Evolutionary conservation across 164 flowering plant species (phyloP).

Genomic region (Aristolochia californica): DNA sequence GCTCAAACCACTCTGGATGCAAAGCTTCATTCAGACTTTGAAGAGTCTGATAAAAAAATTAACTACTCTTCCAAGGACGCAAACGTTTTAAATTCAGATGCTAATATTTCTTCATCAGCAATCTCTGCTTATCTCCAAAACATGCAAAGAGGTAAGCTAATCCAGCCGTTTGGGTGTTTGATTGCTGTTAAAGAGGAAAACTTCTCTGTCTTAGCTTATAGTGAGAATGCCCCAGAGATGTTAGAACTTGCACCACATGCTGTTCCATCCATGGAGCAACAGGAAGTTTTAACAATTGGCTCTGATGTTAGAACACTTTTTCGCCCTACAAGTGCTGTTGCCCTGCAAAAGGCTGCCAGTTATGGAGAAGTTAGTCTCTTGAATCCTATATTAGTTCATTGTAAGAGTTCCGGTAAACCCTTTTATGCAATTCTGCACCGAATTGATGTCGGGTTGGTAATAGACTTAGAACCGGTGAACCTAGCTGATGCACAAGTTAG

Average conservation of each 20-base stretch:
- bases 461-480: slow-evolving; percentile 70
- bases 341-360: slow-evolving; percentile 51
- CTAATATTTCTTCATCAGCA: slow-evolving; percentile 35
- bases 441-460: slow-evolving; percentile 54
- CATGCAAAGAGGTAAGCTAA: slow-evolving; percentile 50
- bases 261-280: slow-evolving; percentile 58
- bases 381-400: slow-evolving; percentile 57
- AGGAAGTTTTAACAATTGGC: slow-evolving; percentile 51
- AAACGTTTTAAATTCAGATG: slow-evolving; percentile 31
- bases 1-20: slow-evolving; percentile 64
- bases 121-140: slow-evolving; percentile 50
- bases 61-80: slow-evolving; percentile 50
- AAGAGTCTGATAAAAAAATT: slow-evolving; percentile 33
- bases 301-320: slow-evolving; percentile 51
- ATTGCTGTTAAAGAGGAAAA: slow-evolving; percentile 49
- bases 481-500: slow-evolving; percentile 56
- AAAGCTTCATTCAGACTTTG: slow-evolving; percentile 48
- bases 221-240: slow-evolving; percentile 74
- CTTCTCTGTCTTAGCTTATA: slow-evolving; percentile 46
- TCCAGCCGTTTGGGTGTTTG: slow-evolving; percentile 65
- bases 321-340: slow-evolving; percentile 40
- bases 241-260: slow-evolving; percentile 59
- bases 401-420: slow-evolving; percentile 58
- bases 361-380: slow-evolving; percentile 52
- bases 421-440: slow-evolving; percentile 71